These are phyloP conservation scores for Polyporus tsugae DNA, from an alignment of 1,284 basidiomycete species.

Conservation along the genomic window DNA sequence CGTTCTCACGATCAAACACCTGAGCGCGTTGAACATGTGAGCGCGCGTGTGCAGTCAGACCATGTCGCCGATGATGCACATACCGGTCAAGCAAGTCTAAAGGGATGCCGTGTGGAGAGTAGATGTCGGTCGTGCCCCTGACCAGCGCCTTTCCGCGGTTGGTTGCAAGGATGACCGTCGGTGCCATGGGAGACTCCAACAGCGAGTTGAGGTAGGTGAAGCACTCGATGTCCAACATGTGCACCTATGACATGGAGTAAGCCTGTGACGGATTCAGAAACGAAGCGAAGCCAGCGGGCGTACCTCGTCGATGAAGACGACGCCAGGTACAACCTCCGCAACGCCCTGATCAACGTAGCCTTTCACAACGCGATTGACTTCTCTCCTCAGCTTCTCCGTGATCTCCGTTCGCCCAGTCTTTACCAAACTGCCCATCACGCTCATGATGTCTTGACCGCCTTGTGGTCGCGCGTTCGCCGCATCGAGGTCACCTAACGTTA, in stretches of 20 bases:
- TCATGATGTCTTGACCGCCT: constrained; percentile 98
- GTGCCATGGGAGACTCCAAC: constrained; percentile 95
- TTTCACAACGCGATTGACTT: constrained; percentile 99
- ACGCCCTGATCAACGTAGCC: constrained; percentile 98
- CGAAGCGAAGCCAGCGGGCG: neutral
- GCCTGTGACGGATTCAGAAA: neutral
- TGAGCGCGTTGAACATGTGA: constrained; percentile 38
- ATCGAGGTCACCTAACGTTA: constrained; percentile 96
- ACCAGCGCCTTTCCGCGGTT: constrained; percentile 94
- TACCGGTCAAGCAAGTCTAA: constrained; percentile 93
- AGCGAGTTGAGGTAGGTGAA: constrained; percentile 98
- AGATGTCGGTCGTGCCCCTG: constrained; percentile 91
- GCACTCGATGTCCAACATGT: constrained; percentile 99
- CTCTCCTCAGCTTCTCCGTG: constrained; percentile 93
- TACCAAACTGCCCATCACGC: constrained; percentile 97
- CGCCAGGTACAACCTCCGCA: constrained; percentile 96
- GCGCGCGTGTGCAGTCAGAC: constrained; percentile 16
- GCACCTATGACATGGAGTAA: constrained; percentile 66
- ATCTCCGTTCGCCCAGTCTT: constrained; percentile 96
- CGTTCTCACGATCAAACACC: constrained; percentile 97
- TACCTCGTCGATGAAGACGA: constrained; percentile 99
- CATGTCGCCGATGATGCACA: constrained; percentile 28
- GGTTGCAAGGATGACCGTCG: constrained; percentile 96
- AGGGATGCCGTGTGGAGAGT: constrained; percentile 94
- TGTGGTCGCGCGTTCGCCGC: constrained; percentile 97